Evolutionary conservation across 768 basidiomycete genomes (phyloP).

Genomic region (Pulveroboletus sp.): DNA sequence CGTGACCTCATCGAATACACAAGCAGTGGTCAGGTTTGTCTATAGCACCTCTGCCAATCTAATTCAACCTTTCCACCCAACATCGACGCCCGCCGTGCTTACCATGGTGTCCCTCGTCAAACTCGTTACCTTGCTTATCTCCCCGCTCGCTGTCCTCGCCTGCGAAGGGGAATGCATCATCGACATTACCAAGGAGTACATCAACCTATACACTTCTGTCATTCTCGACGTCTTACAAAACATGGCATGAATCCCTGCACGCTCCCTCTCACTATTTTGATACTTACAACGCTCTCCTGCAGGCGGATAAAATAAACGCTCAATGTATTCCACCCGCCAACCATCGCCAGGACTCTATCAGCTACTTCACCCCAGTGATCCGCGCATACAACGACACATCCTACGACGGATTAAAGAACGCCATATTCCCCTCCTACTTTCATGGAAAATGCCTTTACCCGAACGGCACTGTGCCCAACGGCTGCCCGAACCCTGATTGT

Average conservation of each 20-base stretch:
- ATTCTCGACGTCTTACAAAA: conserved; percentile 35
- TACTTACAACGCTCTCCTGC: background rate
- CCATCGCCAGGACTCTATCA: conserved; percentile 22
- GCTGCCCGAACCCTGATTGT: conserved; percentile 78
- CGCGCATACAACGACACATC: conserved; percentile 42
- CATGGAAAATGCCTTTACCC: conserved; percentile 66
- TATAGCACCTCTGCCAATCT: background rate
- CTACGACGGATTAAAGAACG: conserved; percentile 42
- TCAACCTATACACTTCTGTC: conserved; percentile 44
- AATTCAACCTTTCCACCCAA: background rate
- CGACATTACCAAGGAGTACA: conserved; percentile 52
- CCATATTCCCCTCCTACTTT: conserved; percentile 68
- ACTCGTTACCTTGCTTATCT: conserved; percentile 22
- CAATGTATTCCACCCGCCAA: conserved; percentile 28
- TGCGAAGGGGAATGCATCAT: conserved; percentile 71
- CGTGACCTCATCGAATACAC: conserved; percentile 14
- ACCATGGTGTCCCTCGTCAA: conserved; percentile 20
- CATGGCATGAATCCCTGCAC: conserved; percentile 37
- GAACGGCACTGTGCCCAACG: conserved; percentile 53
- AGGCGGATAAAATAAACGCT: conserved; percentile 36
- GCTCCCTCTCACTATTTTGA: background rate
- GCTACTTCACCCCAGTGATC: conserved; percentile 45
- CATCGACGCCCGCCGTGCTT: conserved; percentile 8
- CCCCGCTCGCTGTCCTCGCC: conserved; percentile 41
- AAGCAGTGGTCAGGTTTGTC: background rate